Conservation (phyloP, 202 grass and related monocot species). For the Schoenoplectus triqueter region DNA sequence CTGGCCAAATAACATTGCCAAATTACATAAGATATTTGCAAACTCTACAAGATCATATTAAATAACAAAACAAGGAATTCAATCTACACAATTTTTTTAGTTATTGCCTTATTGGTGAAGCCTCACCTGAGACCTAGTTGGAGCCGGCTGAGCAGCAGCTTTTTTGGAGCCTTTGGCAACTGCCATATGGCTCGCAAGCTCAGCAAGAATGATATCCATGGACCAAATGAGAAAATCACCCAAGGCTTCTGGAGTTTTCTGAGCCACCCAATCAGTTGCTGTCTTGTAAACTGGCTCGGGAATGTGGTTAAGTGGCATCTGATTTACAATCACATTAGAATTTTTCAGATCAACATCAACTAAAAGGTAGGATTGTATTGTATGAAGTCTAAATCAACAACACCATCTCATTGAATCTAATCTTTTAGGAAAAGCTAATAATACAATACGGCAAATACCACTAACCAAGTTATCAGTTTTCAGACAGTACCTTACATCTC, state of each 20-base stretch:
- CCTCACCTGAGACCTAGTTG: conserved; percentile 82
- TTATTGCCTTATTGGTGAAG: not conserved
- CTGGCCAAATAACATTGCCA: not conserved
- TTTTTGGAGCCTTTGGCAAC: conserved; percentile 79
- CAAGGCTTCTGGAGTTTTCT: conserved; percentile 68
- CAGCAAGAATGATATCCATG: conserved; percentile 80
- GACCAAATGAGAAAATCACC: conserved; percentile 91
- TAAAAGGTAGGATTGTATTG: not conserved
- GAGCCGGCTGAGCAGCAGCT: conserved; percentile 54
- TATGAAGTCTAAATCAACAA: not conserved
- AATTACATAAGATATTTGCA: conserved; percentile 18
- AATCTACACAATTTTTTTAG: not conserved
- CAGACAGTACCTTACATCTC: not conserved
- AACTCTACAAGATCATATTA: not conserved
- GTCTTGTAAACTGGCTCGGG: conserved; percentile 80
- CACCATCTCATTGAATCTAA: not conserved
- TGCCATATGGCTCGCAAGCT: conserved; percentile 58
- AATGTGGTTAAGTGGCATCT: conserved; percentile 79
- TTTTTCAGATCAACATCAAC: conserved; percentile 5
- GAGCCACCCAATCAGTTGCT: conserved; percentile 70
- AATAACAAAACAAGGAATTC: not conserved
- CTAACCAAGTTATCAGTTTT: not conserved
- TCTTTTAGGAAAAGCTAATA: not conserved
- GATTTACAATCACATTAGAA: conserved; percentile 35
- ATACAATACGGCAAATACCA: not conserved